phyloP scores from a whole-genome alignment of 2,329 filamentous ascomycete species.

The Lizonia empirigonia region DNA sequence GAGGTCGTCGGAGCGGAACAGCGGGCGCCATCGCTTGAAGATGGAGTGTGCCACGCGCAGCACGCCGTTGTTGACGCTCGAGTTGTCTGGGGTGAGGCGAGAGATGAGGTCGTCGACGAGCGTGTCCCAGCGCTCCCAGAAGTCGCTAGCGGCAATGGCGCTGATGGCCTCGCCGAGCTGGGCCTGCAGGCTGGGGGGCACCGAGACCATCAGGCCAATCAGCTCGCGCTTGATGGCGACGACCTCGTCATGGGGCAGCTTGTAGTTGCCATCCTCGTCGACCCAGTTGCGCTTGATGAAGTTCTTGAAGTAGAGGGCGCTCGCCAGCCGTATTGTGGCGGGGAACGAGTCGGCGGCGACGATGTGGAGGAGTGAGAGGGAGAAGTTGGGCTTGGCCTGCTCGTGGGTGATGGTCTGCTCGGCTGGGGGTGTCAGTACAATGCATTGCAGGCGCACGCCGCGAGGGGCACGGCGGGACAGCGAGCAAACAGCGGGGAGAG shows the following conservation, averaged over 20 bases:
- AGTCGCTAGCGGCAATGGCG: constrained; percentile 96
- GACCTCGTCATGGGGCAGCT: constrained; percentile 82
- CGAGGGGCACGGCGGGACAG: constrained; percentile 13
- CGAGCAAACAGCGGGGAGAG: constrained; percentile 19
- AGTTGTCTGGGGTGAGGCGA: constrained; percentile 80
- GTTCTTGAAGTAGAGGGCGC: constrained; percentile 97
- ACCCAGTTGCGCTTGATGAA: constrained; percentile 95
- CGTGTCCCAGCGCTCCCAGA: constrained; percentile 96
- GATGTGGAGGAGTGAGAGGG: constrained; percentile 83
- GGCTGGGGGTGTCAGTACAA: constrained; percentile 60
- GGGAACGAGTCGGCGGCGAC: constrained; percentile 77
- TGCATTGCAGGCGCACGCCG: neutral
- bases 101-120: constrained; percentile 90
- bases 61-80: constrained; percentile 88
- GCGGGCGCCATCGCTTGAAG: constrained; percentile 91
- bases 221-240: constrained; percentile 90
- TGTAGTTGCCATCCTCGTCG: constrained; percentile 93
- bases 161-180: constrained; percentile 97
- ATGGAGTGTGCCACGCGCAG: constrained; percentile 98
- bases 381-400: constrained; percentile 85
- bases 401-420: constrained; percentile 79
- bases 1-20: constrained; percentile 90
- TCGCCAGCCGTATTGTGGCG: constrained; percentile 80
- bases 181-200: constrained; percentile 83
- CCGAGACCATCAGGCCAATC: constrained; percentile 94